Evolutionary conservation across 1,139 yeast species (phyloP).

Genomic region (Blastobotrys arbuscula): DNA sequence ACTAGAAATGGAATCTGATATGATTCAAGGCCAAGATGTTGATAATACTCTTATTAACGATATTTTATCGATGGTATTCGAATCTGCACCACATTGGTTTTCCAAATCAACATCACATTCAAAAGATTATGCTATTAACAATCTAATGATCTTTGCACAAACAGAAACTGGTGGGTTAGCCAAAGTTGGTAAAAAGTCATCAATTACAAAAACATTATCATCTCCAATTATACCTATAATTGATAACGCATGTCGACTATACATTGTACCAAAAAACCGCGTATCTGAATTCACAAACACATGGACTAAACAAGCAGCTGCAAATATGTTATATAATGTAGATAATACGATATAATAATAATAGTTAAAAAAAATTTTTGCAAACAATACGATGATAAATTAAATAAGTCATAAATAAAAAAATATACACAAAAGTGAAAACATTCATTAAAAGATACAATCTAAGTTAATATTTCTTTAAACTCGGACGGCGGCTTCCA

Average conservation of each 20-base stretch:
- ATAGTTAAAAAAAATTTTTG: not conserved
- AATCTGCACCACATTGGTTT: conserved; percentile 70
- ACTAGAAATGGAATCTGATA: conserved; percentile 77
- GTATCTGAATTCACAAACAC: conserved; percentile 63
- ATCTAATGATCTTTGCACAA: conserved; percentile 73
- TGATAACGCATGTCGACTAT: conserved; percentile 67
- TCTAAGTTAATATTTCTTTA: conserved; percentile 21
- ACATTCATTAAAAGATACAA: not conserved
- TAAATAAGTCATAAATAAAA: not conserved
- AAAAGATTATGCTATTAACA: conserved; percentile 48
- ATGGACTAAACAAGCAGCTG: conserved; percentile 50
- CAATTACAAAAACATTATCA: conserved; percentile 59
- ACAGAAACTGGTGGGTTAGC: conserved; percentile 79
- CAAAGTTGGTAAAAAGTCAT: conserved; percentile 73
- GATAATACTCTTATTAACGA: conserved; percentile 57
- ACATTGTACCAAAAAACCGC: conserved; percentile 71
- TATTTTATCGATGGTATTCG: conserved; percentile 40
- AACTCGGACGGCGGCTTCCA: conserved; percentile 42
- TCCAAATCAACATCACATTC: conserved; percentile 35
- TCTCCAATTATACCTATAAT: conserved; percentile 69
- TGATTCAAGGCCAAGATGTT: conserved; percentile 54
- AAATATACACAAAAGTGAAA: not conserved
- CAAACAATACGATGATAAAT: conserved; percentile 1
- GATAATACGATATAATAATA: not conserved
- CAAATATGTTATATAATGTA: not conserved